Evolutionary conservation across 1,139 yeast genomes (phyloP), one percentile per base, ranked within the genome.

Genomic region (Scheffersomyces cryptocercus): DNA sequence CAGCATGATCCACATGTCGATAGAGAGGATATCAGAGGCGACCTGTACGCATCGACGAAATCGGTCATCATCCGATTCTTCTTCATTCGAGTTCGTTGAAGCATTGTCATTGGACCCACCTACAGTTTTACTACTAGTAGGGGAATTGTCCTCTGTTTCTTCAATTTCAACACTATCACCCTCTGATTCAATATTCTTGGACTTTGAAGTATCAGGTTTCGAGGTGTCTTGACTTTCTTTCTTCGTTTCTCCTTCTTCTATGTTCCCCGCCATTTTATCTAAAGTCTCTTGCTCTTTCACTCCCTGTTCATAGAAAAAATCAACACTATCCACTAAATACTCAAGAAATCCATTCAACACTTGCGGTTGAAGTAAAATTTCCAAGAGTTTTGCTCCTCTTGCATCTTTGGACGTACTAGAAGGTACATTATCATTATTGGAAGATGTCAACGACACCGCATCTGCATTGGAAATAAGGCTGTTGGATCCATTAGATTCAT

Each of bases 361-460:
- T 46, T 74, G 79, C 14, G 79, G 79, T 49, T 74, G 79, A 40
- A 73, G 61, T 34, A 75, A 57, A 29, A 75, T 54, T 47, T 75
- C 80, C 36, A 75, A 48, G 36, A 75, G 59, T 49, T 73, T 73
- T 35, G 67, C 67, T 4, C 74, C 74, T 30, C 74, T 61, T 10
- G 70, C 61, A 44, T 73, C 76, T 47, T 70, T 71, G 37, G 57
- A 56, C 26, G 47, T 42, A 36, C 50, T 54, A 31, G 49, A 52
- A 13, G 56, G 58, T 31, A 54, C 50, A 35, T 53, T 55, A 13
- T 67, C 73, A 30, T 66, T 64, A 48, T 57, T 69, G 14, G 75
- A 68, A 3, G 78, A 70, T 1, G 70, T 58, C 29, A 73, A 56
- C 6, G 77, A 70, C n/a, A 61, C 65, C 5, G 64, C 58, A 39